Percentiles rank a stretch among this genome's conserved stretches.
Conservation (phyloP, 2,329 filamentous ascomycete genomes). For the Beauveria sp. region DNA sequence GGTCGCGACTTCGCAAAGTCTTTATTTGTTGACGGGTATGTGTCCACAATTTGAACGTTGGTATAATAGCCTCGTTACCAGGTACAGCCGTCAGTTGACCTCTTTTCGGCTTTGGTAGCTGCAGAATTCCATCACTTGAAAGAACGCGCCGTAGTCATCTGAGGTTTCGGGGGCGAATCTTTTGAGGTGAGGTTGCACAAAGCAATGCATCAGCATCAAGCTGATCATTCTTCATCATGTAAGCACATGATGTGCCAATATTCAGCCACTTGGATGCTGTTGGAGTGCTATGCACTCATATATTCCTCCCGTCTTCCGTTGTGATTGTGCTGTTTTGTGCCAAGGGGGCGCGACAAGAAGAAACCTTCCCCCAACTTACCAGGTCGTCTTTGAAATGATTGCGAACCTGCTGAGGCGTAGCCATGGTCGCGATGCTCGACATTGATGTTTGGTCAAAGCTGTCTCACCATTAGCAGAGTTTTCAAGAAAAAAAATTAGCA, state of each 20-base stretch:
- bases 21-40: not conserved
- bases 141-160: not conserved
- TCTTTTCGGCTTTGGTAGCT: not conserved
- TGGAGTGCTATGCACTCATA: not conserved
- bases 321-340: not conserved
- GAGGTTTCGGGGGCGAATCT: not conserved
- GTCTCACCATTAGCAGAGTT: not conserved
- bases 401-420: conserved; percentile 21
- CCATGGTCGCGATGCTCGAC: conserved; percentile 22
- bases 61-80: not conserved
- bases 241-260: not conserved
- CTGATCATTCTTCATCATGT: not conserved
- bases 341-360: conserved; percentile 6
- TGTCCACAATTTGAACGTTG: not conserved
- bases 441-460: not conserved
- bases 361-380: conserved; percentile 20
- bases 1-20: not conserved
- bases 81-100: not conserved
- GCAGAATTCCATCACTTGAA: not conserved
- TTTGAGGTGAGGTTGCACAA: not conserved
- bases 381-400: conserved; percentile 24
- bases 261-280: not conserved
- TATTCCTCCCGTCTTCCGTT: not conserved
- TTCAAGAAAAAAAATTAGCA: not conserved
- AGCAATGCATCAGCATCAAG: not conserved